Evolutionary conservation across 495 filamentous ascomycete species (phyloP).

Genomic region (Thozetella sp.): DNA sequence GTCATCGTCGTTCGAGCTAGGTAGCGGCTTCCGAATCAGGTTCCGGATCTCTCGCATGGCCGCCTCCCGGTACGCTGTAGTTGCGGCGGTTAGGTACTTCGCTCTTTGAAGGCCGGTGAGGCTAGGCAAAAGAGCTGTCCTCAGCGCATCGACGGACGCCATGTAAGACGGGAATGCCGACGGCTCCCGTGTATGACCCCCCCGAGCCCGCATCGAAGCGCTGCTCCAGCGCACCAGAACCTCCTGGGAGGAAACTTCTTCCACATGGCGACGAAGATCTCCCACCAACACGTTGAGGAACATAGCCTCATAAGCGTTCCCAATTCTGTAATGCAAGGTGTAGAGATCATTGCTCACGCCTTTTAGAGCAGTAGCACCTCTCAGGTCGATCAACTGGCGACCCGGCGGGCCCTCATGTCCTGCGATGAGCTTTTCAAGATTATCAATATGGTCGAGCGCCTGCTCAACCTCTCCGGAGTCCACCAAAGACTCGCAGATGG

Average conservation of each 20-base stretch:
- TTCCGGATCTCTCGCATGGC: constrained; percentile 84
- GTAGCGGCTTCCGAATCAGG: constrained; percentile 82
- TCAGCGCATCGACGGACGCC: constrained; percentile 65
- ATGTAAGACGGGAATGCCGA: constrained; percentile 77
- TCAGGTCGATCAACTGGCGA: constrained; percentile 64
- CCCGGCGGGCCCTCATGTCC: constrained; percentile 50
- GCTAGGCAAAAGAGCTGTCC: constrained; percentile 64
- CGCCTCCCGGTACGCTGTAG: constrained; percentile 84
- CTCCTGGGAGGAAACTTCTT: constrained; percentile 66
- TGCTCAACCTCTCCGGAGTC: constrained; percentile 79
- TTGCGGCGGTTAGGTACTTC: constrained; percentile 75
- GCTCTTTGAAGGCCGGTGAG: constrained; percentile 80
- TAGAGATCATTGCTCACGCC: constrained; percentile 77
- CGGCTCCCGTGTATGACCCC: constrained; percentile 64
- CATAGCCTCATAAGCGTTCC: constrained; percentile 80
- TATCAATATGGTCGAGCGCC: constrained; percentile 75
- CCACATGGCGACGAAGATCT: constrained; percentile 83
- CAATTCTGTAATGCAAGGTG: constrained; percentile 76
- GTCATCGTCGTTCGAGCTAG: constrained; percentile 91
- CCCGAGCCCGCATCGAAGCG: constrained; percentile 55
- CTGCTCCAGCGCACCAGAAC: constrained; percentile 78
- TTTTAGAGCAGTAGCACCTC: constrained; percentile 77
- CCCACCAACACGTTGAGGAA: constrained; percentile 78
- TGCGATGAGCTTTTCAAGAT: constrained; percentile 75
- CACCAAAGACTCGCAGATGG: constrained; percentile 76